Evolutionary conservation across 352 stramenopile genomes (phyloP).

Genomic region (Globisporangium parvum): DNA sequence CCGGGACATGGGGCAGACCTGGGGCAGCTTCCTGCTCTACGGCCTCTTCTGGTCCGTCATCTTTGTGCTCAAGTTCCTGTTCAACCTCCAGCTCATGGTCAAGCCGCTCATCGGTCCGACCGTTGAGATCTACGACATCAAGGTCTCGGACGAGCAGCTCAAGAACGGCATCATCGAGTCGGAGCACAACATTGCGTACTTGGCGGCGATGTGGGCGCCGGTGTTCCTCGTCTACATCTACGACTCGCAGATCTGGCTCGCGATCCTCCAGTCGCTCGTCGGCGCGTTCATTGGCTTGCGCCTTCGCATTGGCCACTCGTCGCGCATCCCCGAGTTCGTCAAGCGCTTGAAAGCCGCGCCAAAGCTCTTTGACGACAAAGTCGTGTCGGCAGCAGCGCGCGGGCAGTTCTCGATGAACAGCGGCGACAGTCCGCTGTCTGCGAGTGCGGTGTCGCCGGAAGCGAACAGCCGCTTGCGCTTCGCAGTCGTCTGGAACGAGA

Average conservation of each 20-base stretch:
- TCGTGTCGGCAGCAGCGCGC: constrained; percentile 63
- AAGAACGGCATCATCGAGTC: constrained; percentile 61
- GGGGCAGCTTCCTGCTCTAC: constrained; percentile 58
- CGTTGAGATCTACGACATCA: constrained; percentile 90
- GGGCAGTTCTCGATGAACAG: constrained; percentile 60
- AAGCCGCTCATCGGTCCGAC: constrained; percentile 95
- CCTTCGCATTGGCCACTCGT: constrained; percentile 77
- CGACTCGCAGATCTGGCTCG: constrained; percentile 85
- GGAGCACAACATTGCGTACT: constrained; percentile 77
- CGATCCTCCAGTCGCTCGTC: constrained; percentile 75
- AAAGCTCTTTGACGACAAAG: constrained; percentile 68
- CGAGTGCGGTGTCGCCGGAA: constrained; percentile 45
- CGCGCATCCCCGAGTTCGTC: constrained; percentile 73
- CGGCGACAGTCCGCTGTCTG: constrained; percentile 39
- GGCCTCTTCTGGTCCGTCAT: constrained; percentile 75
- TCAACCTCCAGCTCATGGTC: constrained; percentile 97
- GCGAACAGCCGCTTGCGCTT: constrained; percentile 81
- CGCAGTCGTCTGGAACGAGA: constrained; percentile 86
- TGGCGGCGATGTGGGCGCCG: constrained; percentile 70
- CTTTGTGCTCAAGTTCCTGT: constrained; percentile 94
- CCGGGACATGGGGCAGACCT: constrained; percentile 70
- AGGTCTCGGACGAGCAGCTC: constrained; percentile 31
- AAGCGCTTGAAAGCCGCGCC: constrained; percentile 54
- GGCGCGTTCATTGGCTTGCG: constrained; percentile 72
- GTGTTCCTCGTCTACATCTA: constrained; percentile 85